phyloP scores from a whole-genome alignment of 1,139 yeast genomes.

The Diutina ranongensis region DNA sequence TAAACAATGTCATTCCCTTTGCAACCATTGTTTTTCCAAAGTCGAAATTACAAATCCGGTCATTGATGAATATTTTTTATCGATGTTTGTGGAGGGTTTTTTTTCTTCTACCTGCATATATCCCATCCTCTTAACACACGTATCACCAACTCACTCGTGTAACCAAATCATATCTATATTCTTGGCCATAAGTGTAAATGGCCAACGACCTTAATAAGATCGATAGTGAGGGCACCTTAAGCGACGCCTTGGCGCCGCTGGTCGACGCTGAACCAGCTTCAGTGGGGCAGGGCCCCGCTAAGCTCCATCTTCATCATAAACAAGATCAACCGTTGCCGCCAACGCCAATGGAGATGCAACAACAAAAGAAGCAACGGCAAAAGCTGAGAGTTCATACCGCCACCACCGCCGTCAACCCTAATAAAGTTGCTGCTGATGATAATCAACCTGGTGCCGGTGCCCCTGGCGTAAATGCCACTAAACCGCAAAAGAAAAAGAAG shows the following conservation, averaged over 20 bases:
- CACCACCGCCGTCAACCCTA: neutral
- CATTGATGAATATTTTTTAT: no score
- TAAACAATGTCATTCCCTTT: no score
- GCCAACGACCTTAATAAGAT: constrained; percentile 2
- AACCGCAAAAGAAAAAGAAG: neutral
- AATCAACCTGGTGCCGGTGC: neutral
- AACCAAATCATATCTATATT: neutral
- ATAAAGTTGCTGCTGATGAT: neutral
- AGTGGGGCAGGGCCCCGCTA: neutral
- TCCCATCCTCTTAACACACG: neutral
- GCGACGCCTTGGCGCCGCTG: constrained; percentile 1
- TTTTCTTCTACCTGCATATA: neutral
- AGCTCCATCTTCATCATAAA: neutral
- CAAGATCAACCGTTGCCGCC: constrained; percentile 6
- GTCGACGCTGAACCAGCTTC: neutral
- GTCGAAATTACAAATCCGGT: no score
- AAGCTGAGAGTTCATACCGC: constrained; percentile 1
- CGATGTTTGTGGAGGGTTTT: no score
- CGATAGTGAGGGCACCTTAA: constrained; percentile 4
- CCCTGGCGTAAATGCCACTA: neutral
- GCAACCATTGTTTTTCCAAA: neutral
- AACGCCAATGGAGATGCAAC: neutral
- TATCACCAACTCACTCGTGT: neutral
- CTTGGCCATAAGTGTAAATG: neutral
- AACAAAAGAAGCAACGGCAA: neutral